Percentiles rank a stretch among this genome's conserved stretches.
phyloP scores from a whole-genome alignment of 2,329 filamentous ascomycete species.

The Davidsoniella eucalypti region DNA sequence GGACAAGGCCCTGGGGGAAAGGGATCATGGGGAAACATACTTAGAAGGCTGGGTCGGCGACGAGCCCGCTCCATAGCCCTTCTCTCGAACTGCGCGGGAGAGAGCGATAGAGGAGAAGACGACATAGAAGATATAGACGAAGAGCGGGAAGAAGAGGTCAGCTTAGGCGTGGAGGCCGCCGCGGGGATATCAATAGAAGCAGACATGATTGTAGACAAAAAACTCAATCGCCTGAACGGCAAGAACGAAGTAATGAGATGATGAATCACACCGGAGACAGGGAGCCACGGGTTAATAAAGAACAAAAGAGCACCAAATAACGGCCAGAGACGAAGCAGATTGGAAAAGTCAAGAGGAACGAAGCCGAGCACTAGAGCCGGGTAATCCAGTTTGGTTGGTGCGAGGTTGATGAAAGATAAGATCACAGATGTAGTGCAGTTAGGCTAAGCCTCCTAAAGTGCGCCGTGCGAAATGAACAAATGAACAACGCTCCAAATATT shows the following conservation, averaged over 20 bases:
- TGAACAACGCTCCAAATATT: too few relatives aligned
- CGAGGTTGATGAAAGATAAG: too few relatives aligned
- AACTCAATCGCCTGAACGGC: background rate
- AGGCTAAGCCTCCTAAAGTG: too few relatives aligned
- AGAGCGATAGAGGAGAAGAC: conserved; percentile 33
- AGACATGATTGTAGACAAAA: conserved; percentile 33
- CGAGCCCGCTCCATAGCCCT: conserved; percentile 14
- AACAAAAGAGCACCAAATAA: background rate
- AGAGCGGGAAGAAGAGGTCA: conserved; percentile 27
- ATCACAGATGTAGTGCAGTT: too few relatives aligned
- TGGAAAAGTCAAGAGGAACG: too few relatives aligned
- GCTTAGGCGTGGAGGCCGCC: conserved; percentile 19
- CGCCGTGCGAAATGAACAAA: too few relatives aligned
- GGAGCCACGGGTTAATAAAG: background rate
- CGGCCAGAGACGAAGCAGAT: background rate
- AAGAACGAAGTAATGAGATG: background rate
- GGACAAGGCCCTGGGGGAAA: too few relatives aligned
- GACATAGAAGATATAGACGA: conserved; percentile 29
- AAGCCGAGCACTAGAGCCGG: too few relatives aligned
- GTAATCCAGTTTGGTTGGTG: too few relatives aligned
- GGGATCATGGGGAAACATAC: conserved; percentile 23
- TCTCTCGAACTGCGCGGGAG: conserved; percentile 9
- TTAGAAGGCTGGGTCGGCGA: conserved; percentile 45
- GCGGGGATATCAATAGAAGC: conserved; percentile 54
- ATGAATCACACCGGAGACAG: background rate